Evolutionary conservation across 1,284 basidiomycete genomes (phyloP).

Genomic region (Pseudozyma sp.): DNA sequence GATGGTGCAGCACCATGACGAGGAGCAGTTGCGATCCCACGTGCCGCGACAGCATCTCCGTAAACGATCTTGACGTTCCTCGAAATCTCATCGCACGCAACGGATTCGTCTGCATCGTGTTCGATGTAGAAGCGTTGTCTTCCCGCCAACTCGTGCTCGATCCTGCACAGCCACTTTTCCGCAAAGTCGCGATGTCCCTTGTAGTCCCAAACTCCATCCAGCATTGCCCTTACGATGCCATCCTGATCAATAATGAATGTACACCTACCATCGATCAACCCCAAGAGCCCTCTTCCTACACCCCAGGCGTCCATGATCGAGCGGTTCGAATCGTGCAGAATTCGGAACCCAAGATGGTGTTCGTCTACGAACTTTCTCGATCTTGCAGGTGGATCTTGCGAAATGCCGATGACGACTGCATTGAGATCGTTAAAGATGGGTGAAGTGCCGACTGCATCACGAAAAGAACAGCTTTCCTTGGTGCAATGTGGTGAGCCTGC

Average conservation of each 20-base stretch:
- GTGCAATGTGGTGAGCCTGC: conserved; percentile 63
- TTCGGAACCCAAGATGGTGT: conserved; percentile 50
- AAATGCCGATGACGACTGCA: conserved; percentile 62
- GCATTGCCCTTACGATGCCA: conserved; percentile 57
- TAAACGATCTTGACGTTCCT: conserved; percentile 40
- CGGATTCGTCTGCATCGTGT: conserved; percentile 24
- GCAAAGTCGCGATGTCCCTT: conserved; percentile 57
- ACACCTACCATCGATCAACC: conserved; percentile 52
- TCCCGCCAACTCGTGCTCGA: conserved; percentile 56
- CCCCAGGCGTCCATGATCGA: conserved; percentile 51
- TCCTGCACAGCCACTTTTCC: conserved; percentile 57
- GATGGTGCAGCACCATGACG: conserved; percentile 48
- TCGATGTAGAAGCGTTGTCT: conserved; percentile 41
- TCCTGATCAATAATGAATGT: conserved; percentile 62
- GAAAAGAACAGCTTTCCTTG: conserved; percentile 54
- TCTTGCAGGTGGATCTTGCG: conserved; percentile 48
- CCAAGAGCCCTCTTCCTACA: conserved; percentile 44
- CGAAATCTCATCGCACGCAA: conserved; percentile 12
- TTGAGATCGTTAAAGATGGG: conserved; percentile 60
- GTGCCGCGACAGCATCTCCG: conserved; percentile 19
- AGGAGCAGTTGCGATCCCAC: conserved; percentile 49
- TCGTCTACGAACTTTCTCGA: conserved; percentile 54
- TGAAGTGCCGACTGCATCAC: conserved; percentile 54
- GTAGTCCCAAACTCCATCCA: conserved; percentile 57
- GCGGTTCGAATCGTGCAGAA: conserved; percentile 52